Evolutionary conservation across 768 basidiomycete genomes (phyloP), one percentile per base, ranked within the genome.

Genomic region (Rickenella mellea): DNA sequence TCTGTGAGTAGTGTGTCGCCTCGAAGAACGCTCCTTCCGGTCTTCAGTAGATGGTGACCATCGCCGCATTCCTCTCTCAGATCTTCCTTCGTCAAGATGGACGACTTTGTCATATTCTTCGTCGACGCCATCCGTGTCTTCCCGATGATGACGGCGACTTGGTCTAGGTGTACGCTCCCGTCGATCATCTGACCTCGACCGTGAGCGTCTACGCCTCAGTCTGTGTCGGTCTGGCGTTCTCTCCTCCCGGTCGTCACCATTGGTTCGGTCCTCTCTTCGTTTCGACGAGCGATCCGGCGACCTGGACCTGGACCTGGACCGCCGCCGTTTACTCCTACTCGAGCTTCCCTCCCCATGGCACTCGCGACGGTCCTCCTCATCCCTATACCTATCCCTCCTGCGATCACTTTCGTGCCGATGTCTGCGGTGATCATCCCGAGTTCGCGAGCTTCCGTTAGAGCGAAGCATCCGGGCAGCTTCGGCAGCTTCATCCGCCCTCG

Each of bases 401-500:
- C 26, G 19, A 26, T 38, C 49, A n/a, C 42, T 46, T 17, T 42
- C 46, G 12, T 35, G 38, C 12, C 42, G 31, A 24, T 46, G 43
- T 41, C 11, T 8, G 11, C 22, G 38, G 42, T 44, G 39, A 2
- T 14, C n/a, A 22, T 36, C 24, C 12, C 44, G 40, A 15, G 48
- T 30, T 32, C 48, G 35, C 15, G 47, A 38, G 15, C 54, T 54
- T 25, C 58, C 59, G 37, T 59, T 59, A 51, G 55, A 57, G 36
- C 68, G 61, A 43, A 73, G 59, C 48, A 73, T 59, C 46, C 73
- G 70, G 58, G 80, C 80, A 2, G 83, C 86, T 29, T 73, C 74
- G 4, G 66, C 73, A 22, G 87, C 87, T 59, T 91, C 88, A 54
- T 83, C 74, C 0, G 87, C 88, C 2, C 88, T 67, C 2, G 69